Base-by-base conservation (phyloP, 208 protist species). In the Acanthamoeba healyi region DNA sequence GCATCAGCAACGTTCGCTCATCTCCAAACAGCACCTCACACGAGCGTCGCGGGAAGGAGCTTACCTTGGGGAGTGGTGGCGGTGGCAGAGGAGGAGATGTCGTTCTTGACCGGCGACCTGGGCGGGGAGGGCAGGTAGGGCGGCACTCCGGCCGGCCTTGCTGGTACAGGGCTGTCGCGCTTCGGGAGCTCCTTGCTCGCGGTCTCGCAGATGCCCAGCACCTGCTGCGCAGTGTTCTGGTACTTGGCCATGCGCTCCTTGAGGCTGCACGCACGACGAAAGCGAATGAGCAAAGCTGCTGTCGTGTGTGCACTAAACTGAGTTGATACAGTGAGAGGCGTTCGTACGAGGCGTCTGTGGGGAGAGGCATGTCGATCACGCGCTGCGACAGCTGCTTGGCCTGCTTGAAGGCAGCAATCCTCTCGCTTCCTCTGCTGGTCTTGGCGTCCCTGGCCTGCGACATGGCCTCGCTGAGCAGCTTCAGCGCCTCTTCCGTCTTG, bases 381-480 rank as follows among this genome's bases (percentile, higher is more conserved):
- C 38, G 70, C 36, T 79, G 32, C 3, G 70, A 14, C 4, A 38
- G 38, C 19, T 79, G 70, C 17, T 46, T 44, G 70, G 70, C 70
- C 32, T 46, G 70, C 29, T 44, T 14, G 19, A 79, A 79, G 70
- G 34, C 32, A 29, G 38, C 70, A 26, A 79, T 44, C 70, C 38
- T 38, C 70, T 42, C 70, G 36, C 38, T 24, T 24, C 70, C 70
- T 46, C 29, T 9, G 38, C 70, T 24, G 15, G 17, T 17, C 70
- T 79, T 79, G 32, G 70, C 70, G 19, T 7, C 9, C 70, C 19
- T 79, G 34, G 70, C 70, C 36, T 79, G 70, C 32, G 36, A 10
- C 70, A 79, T 38, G 32, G 70, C n/a, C 3, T 79, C 70, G 22
- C 46, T 79, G 70, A 79, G 14, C 12, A 79, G 70, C 70, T 79